Conservation (phyloP, 768 basidiomycete genomes). For the Tylopilus balloui region DNA sequence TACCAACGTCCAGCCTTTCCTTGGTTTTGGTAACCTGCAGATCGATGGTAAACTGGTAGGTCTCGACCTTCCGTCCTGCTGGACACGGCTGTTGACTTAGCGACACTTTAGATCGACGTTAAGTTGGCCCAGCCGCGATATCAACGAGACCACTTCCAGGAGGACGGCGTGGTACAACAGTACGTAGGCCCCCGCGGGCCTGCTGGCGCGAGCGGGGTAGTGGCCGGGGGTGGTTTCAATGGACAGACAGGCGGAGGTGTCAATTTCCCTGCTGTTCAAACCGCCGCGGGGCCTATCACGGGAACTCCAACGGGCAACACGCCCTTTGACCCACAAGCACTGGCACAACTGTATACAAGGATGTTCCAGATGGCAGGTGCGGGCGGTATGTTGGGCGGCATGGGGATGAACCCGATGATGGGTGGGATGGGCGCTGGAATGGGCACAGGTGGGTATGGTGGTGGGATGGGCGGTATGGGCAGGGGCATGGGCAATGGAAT, state of each 20-base stretch:
- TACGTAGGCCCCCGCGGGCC: slow-evolving; percentile 6
- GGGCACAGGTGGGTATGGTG: slow-evolving; percentile 33
- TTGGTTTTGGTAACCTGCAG: slow-evolving; percentile 83
- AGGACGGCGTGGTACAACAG: slow-evolving; percentile 33
- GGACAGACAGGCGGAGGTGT: slow-evolving; percentile 31
- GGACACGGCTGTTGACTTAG: not conserved
- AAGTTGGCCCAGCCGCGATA: slow-evolving; percentile 92
- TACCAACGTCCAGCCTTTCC: slow-evolving; percentile 82
- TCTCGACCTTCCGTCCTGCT: slow-evolving; percentile 4
- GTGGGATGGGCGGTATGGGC: slow-evolving; percentile 37
- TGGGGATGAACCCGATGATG: slow-evolving; percentile 39
- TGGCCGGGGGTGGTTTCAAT: slow-evolving; percentile 24
- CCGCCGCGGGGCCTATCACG: slow-evolving; percentile 21
- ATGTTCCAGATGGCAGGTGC: slow-evolving; percentile 86
- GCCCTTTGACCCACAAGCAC: slow-evolving; percentile 87
- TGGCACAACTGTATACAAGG: slow-evolving; percentile 89
- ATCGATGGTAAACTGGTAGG: slow-evolving; percentile 93
- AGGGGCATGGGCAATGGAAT: slow-evolving; percentile 35
- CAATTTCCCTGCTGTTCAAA: slow-evolving; percentile 33
- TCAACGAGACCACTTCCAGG: slow-evolving; percentile 64
- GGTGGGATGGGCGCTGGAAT: slow-evolving; percentile 34
- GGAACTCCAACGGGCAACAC: slow-evolving; percentile 43
- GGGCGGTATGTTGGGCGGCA: slow-evolving; percentile 40
- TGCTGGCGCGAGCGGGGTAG: slow-evolving; percentile 10
- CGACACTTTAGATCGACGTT: slow-evolving; percentile 76